Evolutionary conservation across 805 yeast species (phyloP).

Genomic region (Cyberlindnera subsufficiens): DNA sequence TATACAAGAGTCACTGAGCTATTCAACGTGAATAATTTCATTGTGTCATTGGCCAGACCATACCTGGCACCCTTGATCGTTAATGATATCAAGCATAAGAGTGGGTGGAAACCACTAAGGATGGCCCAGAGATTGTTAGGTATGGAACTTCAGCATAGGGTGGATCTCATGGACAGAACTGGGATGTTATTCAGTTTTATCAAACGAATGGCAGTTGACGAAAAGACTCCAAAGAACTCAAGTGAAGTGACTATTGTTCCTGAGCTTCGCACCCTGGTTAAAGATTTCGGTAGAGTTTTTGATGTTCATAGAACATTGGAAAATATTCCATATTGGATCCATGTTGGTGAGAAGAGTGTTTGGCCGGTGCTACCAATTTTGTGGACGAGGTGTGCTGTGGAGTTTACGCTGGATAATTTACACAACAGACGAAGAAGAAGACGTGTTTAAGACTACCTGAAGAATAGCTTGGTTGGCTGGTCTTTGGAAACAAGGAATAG

Average conservation of each 20-base stretch:
- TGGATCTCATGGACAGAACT: constrained; percentile 70
- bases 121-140: constrained; percentile 33
- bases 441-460: constrained; percentile 23
- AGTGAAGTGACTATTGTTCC: constrained; percentile 91
- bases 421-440: constrained; percentile 29
- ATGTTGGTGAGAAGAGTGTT: constrained; percentile 85
- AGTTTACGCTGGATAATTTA: constrained; percentile 77
- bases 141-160: constrained; percentile 80
- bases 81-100: constrained; percentile 72
- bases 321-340: constrained; percentile 84
- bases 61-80: constrained; percentile 86
- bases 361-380: constrained; percentile 88
- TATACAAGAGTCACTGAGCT: constrained; percentile 86
- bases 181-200: constrained; percentile 68
- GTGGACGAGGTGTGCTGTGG: constrained; percentile 86
- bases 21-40: constrained; percentile 90
- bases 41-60: constrained; percentile 89
- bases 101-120: constrained; percentile 32
- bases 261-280: constrained; percentile 55
- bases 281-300: constrained; percentile 24
- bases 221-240: constrained; percentile 72
- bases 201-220: constrained; percentile 80
- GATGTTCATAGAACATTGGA: constrained; percentile 75
- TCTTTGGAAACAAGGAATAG: constrained; percentile 56
- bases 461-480: constrained; percentile 31